Conservation (phyloP, 1,139 yeast genomes). For the Pichia sp. region DNA sequence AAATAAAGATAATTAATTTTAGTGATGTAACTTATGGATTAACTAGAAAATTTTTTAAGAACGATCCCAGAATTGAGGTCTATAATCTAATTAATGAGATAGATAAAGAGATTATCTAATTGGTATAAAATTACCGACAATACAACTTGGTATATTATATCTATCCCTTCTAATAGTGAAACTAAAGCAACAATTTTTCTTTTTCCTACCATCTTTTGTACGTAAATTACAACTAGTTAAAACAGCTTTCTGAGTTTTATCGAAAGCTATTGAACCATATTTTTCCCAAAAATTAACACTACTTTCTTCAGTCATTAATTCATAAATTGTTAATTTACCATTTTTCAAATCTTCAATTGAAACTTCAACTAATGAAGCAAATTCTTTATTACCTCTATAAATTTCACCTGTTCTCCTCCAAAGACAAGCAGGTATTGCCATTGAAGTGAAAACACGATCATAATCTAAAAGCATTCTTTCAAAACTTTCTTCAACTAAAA, state of each 20-base stretch:
- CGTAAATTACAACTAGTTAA: constrained; percentile 84
- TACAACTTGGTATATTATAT: constrained; percentile 92
- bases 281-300: constrained; percentile 99
- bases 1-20: constrained; percentile 22
- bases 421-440: constrained; percentile 96
- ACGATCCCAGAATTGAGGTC: constrained; percentile 10
- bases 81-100: constrained; percentile 13
- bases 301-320: constrained; percentile 91
- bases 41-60: constrained; percentile 22
- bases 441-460: constrained; percentile 91
- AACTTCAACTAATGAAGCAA: constrained; percentile 92
- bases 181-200: constrained; percentile 87
- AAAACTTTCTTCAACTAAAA: constrained; percentile 87
- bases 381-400: constrained; percentile 90
- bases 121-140: constrained; percentile 93
- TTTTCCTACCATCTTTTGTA: constrained; percentile 73
- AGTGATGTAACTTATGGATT: constrained; percentile 26
- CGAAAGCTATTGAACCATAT: constrained; percentile 94
- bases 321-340: constrained; percentile 88
- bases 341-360: constrained; percentile 86
- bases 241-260: constrained; percentile 92
- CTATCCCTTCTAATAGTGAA: constrained; percentile 90
- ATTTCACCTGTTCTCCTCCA: constrained; percentile 98
- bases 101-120: constrained; percentile 30
- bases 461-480: constrained; percentile 91